Conservation (phyloP, 1,139 yeast species). For the Taphrina flavorubra region DNA sequence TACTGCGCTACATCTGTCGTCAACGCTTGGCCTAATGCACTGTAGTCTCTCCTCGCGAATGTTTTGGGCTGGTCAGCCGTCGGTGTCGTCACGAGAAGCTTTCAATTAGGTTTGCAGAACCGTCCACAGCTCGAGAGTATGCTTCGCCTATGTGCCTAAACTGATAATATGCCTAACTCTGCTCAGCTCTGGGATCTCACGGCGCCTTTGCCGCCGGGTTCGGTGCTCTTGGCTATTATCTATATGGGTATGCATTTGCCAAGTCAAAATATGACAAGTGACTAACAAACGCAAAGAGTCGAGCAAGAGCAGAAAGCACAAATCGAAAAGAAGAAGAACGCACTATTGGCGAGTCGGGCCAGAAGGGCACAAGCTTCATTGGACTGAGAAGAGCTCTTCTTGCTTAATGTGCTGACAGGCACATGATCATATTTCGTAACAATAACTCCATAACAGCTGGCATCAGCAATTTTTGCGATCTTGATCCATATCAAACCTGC, state of each 20-base stretch:
- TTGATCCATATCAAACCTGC: too few relatives aligned
- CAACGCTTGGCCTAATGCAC: not conserved
- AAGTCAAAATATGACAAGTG: not conserved
- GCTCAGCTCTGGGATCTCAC: slow-evolving; percentile 32
- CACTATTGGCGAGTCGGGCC: slow-evolving; percentile 30
- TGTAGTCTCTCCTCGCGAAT: slow-evolving; percentile 33
- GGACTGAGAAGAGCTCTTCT: not conserved
- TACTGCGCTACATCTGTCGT: not conserved
- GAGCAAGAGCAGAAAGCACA: slow-evolving; percentile 36
- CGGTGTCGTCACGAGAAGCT: slow-evolving; percentile 31
- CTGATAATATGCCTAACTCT: not conserved
- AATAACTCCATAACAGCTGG: too few relatives aligned
- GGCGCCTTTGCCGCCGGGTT: slow-evolving; percentile 33
- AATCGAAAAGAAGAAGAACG: slow-evolving; percentile 40
- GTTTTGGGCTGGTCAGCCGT: slow-evolving; percentile 39
- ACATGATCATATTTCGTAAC: too few relatives aligned
- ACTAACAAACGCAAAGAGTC: slow-evolving; percentile 15
- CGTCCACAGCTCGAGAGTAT: slow-evolving; percentile 35
- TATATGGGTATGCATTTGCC: slow-evolving; percentile 22
- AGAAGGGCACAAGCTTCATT: slow-evolving; percentile 17
- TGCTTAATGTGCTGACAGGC: too few relatives aligned
- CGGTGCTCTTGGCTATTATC: slow-evolving; percentile 36
- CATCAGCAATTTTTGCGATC: too few relatives aligned
- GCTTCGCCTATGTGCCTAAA: not conserved
- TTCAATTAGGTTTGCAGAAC: slow-evolving; percentile 34